phyloP scores from a whole-genome alignment of 2,329 filamentous ascomycete species.

The Apiospora marii region DNA sequence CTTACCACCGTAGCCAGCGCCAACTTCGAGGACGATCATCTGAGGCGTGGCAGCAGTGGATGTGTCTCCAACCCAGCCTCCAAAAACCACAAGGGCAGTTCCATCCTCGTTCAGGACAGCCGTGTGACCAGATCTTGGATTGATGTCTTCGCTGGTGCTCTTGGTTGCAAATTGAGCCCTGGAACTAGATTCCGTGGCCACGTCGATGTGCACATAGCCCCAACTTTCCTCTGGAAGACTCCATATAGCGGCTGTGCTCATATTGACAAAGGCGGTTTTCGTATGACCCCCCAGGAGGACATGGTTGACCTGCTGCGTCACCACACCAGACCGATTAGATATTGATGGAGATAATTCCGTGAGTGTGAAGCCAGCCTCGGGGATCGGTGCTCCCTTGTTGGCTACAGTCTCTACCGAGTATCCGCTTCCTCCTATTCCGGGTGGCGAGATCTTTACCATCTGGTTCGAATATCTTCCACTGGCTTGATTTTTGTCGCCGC shows the following conservation, averaged over 20 bases:
- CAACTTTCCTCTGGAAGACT: constrained; percentile 86
- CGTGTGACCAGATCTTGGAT: constrained; percentile 89
- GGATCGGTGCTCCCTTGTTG: constrained; percentile 66
- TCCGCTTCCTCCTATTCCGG: constrained; percentile 38
- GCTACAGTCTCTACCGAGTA: constrained; percentile 50
- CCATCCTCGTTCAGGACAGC: constrained; percentile 84
- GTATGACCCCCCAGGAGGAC: constrained; percentile 89
- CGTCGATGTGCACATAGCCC: constrained; percentile 70
- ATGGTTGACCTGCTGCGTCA: constrained; percentile 79
- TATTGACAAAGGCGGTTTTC: constrained; percentile 85
- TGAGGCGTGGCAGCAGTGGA: constrained; percentile 81
- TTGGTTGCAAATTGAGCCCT: constrained; percentile 66
- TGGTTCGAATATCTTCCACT: constrained; percentile 79
- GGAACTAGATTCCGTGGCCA: constrained; percentile 55
- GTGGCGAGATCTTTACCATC: constrained; percentile 73
- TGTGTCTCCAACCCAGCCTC: constrained; percentile 91
- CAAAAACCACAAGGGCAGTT: constrained; percentile 77
- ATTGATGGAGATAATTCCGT: constrained; percentile 76
- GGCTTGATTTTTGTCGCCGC: constrained; percentile 73
- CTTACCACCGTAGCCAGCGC: constrained; percentile 74
- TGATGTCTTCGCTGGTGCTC: constrained; percentile 57
- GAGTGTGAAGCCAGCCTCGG: constrained; percentile 87
- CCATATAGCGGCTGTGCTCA: constrained; percentile 89
- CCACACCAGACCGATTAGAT: constrained; percentile 69
- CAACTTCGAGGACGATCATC: constrained; percentile 78